Evolutionary conservation across 345 rosid genomes (phyloP).

Genomic region (Lagerstroemia speciosa): DNA sequence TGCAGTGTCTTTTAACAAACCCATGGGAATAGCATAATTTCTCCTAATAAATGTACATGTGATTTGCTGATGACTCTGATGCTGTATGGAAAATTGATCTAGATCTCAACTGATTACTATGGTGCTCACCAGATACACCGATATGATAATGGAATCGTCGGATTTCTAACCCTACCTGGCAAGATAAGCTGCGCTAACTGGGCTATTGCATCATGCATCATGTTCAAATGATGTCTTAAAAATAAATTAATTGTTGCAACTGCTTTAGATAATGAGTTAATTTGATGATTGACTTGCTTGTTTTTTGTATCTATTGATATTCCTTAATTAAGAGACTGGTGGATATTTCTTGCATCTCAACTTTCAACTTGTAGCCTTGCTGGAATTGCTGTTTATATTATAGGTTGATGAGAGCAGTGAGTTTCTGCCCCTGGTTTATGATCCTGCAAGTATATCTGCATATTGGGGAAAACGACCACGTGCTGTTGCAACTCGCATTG

Average conservation of each 20-base stretch:
- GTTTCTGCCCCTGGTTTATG: slow-evolving; percentile 84
- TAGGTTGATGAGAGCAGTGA: slow-evolving; percentile 89
- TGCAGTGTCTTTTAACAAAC: neutral
- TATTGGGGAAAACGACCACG: slow-evolving; percentile 97
- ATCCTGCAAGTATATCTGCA: slow-evolving; percentile 73
- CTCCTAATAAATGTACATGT: neutral
- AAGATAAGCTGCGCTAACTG: neutral
- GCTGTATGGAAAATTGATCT: neutral
- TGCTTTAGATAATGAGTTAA: neutral
- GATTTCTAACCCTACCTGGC: neutral
- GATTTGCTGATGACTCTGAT: neutral
- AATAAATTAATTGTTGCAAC: neutral
- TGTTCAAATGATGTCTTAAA: neutral
- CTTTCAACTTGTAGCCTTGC: slow-evolving; percentile 1
- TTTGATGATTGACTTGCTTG: neutral
- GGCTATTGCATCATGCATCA: neutral
- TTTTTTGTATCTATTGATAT: neutral
- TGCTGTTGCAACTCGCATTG: slow-evolving; percentile 74
- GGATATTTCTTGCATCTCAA: neutral
- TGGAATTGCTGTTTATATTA: slow-evolving; percentile 14
- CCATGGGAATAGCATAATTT: neutral
- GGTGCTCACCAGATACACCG: neutral
- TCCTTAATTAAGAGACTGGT: neutral
- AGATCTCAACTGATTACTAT: neutral
- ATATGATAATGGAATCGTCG: neutral